Conservation (phyloP, 2,329 filamentous ascomycete species). For the Amphichorda felina region DNA sequence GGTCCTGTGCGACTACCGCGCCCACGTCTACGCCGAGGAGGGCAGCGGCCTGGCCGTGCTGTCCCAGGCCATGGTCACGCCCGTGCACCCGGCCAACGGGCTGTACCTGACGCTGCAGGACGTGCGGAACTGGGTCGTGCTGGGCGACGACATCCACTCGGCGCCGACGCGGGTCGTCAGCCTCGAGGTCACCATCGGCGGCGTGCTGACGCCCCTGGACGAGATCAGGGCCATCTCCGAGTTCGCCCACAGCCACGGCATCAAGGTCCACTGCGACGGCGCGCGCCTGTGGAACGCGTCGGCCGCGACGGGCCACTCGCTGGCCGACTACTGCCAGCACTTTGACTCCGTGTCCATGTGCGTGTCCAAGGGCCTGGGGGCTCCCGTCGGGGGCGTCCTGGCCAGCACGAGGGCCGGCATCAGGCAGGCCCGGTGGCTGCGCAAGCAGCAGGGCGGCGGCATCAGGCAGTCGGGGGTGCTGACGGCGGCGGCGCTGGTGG, state of each 20-base stretch:
- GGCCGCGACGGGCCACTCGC: constrained; percentile 48
- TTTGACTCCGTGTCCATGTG: constrained; percentile 66
- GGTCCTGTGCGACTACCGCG: constrained; percentile 44
- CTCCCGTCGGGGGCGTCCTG: constrained; percentile 64
- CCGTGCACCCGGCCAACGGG: constrained; percentile 56
- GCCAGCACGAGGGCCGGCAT: constrained; percentile 32
- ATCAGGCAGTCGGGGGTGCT: constrained; percentile 60
- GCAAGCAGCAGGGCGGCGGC: constrained; percentile 63
- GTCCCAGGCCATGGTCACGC: constrained; percentile 54
- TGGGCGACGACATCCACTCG: constrained; percentile 40
- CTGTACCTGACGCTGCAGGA: constrained; percentile 64
- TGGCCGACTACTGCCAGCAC: constrained; percentile 51
- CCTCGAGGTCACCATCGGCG: constrained; percentile 71
- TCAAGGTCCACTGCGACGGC: constrained; percentile 64
- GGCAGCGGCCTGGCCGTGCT: constrained; percentile 53
- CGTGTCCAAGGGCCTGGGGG: constrained; percentile 68
- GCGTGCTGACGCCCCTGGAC: constrained; percentile 59
- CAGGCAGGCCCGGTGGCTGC: constrained; percentile 21
- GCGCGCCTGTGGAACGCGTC: constrained; percentile 68
- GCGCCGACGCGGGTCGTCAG: constrained; percentile 68
- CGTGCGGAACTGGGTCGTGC: constrained; percentile 31
- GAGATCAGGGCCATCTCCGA: constrained; percentile 55
- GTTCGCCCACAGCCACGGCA: constrained; percentile 44
- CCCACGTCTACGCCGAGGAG: constrained; percentile 60
- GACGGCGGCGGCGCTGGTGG: constrained; percentile 54